These are phyloP conservation scores for Penicillium cosmopolitanum DNA, from an alignment of 495 filamentous ascomycete genomes.

Conservation along the genomic window DNA sequence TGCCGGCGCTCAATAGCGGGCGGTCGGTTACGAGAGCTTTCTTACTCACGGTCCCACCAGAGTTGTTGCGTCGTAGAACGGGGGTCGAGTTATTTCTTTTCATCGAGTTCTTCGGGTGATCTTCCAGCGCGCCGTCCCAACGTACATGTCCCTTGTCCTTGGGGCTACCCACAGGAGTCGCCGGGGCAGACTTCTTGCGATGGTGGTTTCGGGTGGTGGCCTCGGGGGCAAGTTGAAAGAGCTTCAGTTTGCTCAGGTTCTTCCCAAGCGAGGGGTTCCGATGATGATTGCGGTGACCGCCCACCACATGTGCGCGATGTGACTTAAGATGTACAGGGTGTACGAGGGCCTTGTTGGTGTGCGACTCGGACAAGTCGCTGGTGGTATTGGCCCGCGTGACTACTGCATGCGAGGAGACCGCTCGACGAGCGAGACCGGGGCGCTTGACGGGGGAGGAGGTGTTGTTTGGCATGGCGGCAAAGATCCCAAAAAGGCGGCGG, in stretches of 20 bases:
- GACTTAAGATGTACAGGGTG: slow-evolving; percentile 32
- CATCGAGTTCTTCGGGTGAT: slow-evolving; percentile 39
- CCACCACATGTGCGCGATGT: slow-evolving; percentile 49
- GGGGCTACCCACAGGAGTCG: slow-evolving; percentile 48
- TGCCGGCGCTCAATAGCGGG: slow-evolving; percentile 39
- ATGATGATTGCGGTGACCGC: slow-evolving; percentile 47
- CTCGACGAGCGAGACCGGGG: slow-evolving; percentile 51
- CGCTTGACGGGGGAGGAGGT: slow-evolving; percentile 53
- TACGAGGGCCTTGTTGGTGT: slow-evolving; percentile 35
- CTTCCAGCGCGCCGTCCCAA: slow-evolving; percentile 44
- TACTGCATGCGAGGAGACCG: slow-evolving; percentile 52
- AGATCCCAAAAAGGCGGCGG: slow-evolving; percentile 24
- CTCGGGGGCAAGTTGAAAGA: slow-evolving; percentile 39
- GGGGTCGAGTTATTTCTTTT: slow-evolving; percentile 53
- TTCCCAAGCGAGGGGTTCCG: slow-evolving; percentile 49
- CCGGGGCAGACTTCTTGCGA: slow-evolving; percentile 54
- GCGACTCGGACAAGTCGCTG: slow-evolving; percentile 41
- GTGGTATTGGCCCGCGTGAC: slow-evolving; percentile 43
- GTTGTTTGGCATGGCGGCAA: slow-evolving; percentile 46
- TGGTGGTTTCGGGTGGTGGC: slow-evolving; percentile 44
- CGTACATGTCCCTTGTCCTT: slow-evolving; percentile 41
- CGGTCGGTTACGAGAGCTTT: slow-evolving; percentile 45
- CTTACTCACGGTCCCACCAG: slow-evolving; percentile 31
- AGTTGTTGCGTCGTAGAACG: slow-evolving; percentile 43
- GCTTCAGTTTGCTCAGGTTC: slow-evolving; percentile 47